Evolutionary conservation across 2,329 filamentous ascomycete species (phyloP).

Genomic region (Trichophyton mentagrophytes): DNA sequence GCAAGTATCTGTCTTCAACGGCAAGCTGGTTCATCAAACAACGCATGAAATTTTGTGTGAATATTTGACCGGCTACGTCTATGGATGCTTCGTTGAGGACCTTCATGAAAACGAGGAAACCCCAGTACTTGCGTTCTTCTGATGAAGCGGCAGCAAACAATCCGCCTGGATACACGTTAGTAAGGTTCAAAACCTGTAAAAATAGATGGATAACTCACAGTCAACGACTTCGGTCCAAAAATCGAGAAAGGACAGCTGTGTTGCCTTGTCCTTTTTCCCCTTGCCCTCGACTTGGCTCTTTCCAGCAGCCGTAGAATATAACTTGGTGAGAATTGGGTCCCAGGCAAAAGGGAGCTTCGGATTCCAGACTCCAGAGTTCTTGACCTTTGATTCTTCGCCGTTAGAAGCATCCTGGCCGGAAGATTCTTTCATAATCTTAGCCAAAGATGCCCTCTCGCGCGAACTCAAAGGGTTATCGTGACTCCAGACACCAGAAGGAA

Average conservation of each 20-base stretch:
- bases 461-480: constrained; percentile 57
- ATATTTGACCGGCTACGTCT: constrained; percentile 47
- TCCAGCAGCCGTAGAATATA: constrained; percentile 21
- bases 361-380: constrained; percentile 57
- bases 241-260: constrained; percentile 46
- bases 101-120: constrained; percentile 75
- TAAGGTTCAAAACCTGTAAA: neutral
- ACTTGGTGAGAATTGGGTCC: constrained; percentile 55
- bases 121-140: constrained; percentile 80
- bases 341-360: constrained; percentile 78
- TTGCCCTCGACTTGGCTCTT: constrained; percentile 23
- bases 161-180: constrained; percentile 46
- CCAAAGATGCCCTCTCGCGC: constrained; percentile 55
- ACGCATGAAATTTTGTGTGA: constrained; percentile 70
- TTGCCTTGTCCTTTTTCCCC: constrained; percentile 21
- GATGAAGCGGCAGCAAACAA: constrained; percentile 73
- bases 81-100: constrained; percentile 46
- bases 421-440: constrained; percentile 64
- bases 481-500: constrained; percentile 61
- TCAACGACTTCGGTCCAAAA: constrained; percentile 85
- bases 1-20: constrained; percentile 63
- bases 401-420: constrained; percentile 21
- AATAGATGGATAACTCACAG: constrained; percentile 42
- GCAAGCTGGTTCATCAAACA: constrained; percentile 74
- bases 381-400: constrained; percentile 20